A percentile compares a stretch with the other conserved stretches of the same genome.
phyloP scores from a whole-genome alignment of 2,329 filamentous ascomycete species.

The Alternaria longipes region DNA sequence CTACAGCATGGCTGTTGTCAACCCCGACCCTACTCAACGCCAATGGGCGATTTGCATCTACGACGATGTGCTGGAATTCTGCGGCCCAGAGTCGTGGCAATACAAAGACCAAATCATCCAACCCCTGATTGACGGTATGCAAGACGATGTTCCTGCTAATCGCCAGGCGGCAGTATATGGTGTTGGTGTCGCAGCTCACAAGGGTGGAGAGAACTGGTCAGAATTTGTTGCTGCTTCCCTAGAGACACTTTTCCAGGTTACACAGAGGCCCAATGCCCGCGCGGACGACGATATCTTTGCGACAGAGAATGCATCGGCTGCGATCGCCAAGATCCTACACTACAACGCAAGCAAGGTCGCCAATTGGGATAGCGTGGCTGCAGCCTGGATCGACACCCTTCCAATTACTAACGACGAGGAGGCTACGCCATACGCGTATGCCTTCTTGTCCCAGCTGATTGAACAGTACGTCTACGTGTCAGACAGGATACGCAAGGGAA shows the following conservation, averaged over 20 bases:
- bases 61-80: constrained; percentile 98
- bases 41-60: constrained; percentile 99
- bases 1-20: constrained; percentile 85
- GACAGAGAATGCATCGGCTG: constrained; percentile 95
- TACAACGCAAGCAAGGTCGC: constrained; percentile 81
- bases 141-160: constrained; percentile 86
- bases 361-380: constrained; percentile 77
- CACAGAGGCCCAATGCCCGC: constrained; percentile 80
- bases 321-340: constrained; percentile 95
- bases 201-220: constrained; percentile 86
- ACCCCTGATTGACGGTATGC: constrained; percentile 85
- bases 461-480: constrained; percentile 79
- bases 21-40: constrained; percentile 84
- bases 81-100: constrained; percentile 84
- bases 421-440: constrained; percentile 94
- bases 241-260: constrained; percentile 84
- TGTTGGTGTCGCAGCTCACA: constrained; percentile 93
- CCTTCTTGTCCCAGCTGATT: constrained; percentile 89
- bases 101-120: constrained; percentile 88
- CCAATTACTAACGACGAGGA: constrained; percentile 96
- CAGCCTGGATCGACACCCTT: constrained; percentile 89
- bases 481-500: background rate
- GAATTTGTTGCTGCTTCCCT: constrained; percentile 84
- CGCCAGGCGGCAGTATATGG: constrained; percentile 96
- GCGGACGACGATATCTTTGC: constrained; percentile 95